Percentiles rank a stretch among this genome's conserved stretches.
Conservation (phyloP, 108 stramenopile genomes). For the Chaetoceros tenuissimus region DNA sequence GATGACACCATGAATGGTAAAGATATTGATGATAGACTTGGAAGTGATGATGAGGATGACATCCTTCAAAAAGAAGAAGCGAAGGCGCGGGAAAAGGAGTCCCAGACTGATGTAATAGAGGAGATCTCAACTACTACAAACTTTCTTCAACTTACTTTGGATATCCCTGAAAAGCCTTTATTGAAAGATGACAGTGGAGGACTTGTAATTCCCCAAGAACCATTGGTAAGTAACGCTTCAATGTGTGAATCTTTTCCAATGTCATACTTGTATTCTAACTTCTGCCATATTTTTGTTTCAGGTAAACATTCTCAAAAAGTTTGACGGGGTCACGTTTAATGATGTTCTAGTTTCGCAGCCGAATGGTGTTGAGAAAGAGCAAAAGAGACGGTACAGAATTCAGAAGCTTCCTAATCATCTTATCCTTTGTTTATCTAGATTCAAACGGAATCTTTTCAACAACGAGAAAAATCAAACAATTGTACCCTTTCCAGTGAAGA, state of each 20-base stretch:
- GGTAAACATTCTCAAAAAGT: slow-evolving; percentile 86
- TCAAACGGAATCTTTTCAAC: slow-evolving; percentile 85
- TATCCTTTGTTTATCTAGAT: slow-evolving; percentile 85
- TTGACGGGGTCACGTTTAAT: slow-evolving; percentile 83
- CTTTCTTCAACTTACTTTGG: slow-evolving; percentile 90
- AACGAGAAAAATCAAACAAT: slow-evolving; percentile 99
- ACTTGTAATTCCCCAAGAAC: slow-evolving; percentile 96
- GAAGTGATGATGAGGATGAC: slow-evolving; percentile 45
- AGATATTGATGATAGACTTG: slow-evolving; percentile 45
- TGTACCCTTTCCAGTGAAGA: slow-evolving; percentile 96
- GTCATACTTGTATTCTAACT: no score
- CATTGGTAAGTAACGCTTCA: no score
- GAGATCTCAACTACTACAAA: slow-evolving; percentile 48
- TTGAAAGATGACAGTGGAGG: slow-evolving; percentile 95
- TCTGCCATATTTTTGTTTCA: no score
- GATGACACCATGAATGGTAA: slow-evolving; percentile 15
- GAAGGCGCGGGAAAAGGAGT: slow-evolving; percentile 2
- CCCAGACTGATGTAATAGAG: slow-evolving; percentile 29
- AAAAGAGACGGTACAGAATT: slow-evolving; percentile 69
- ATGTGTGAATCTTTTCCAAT: no score
- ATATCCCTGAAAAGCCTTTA: slow-evolving; percentile 96
- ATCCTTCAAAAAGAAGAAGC: slow-evolving; percentile 14
- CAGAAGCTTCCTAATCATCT: slow-evolving; percentile 85
- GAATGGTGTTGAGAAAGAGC: slow-evolving; percentile 39
- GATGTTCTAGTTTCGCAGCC: slow-evolving; percentile 32